These are phyloP conservation scores for Bidens hawaiensis DNA, from an alignment of 140 eudicot species.

Conservation along the genomic window DNA sequence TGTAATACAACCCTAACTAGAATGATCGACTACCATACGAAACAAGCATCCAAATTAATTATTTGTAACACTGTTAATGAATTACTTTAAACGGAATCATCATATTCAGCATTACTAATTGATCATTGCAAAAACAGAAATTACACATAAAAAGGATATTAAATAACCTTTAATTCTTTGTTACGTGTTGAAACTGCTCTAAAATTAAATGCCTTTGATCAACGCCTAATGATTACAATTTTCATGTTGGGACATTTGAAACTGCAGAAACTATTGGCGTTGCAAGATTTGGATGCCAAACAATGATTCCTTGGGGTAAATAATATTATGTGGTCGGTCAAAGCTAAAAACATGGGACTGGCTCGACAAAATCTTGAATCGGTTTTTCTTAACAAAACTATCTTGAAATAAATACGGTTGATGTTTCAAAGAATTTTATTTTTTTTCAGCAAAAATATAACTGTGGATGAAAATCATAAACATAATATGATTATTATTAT, in stretches of 20 bases:
- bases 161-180: constrained; percentile 12
- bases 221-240: neutral
- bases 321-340: neutral
- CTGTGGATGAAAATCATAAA: no score
- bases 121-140: neutral
- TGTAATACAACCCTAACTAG: constrained; percentile 3
- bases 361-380: neutral
- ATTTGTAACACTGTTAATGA: neutral
- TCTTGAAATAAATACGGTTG: constrained; percentile 1
- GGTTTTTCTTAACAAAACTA: neutral
- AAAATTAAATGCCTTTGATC: constrained; percentile 12
- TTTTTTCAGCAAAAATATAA: no score
- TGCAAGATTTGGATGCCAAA: neutral
- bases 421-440: neutral
- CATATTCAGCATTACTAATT: neutral
- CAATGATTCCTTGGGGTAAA: neutral
- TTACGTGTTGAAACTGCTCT: constrained; percentile 12
- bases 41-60: constrained; percentile 1
- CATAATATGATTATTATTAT: no score
- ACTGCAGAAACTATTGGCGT: neutral
- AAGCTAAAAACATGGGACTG: constrained; percentile 1
- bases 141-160: neutral
- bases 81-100: neutral
- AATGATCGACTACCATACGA: neutral
- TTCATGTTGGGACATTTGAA: neutral